Percentiles rank a stretch among this genome's conserved stretches.
These are phyloP conservation scores for Sungouiozyma intestinalis DNA, from an alignment of 805 yeast genomes.

Conservation along the genomic window DNA sequence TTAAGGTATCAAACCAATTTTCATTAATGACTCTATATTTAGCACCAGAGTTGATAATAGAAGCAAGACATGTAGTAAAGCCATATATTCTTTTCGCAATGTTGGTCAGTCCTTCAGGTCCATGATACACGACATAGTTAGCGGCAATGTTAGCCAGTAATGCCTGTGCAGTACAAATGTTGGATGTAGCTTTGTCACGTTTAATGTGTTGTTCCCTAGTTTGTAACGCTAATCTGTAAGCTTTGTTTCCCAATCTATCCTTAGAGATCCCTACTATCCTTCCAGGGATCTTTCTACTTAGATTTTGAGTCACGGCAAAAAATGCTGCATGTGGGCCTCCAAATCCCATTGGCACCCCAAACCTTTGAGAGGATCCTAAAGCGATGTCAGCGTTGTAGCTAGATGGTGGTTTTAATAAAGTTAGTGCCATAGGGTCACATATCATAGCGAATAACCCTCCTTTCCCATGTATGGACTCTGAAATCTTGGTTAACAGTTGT, in stretches of 20 bases:
- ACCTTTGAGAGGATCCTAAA: conserved; percentile 86
- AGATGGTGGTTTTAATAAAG: conserved; percentile 75
- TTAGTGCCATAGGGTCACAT: conserved; percentile 84
- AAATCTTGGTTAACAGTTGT: conserved; percentile 41
- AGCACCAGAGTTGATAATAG: conserved; percentile 28
- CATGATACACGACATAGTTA: conserved; percentile 93
- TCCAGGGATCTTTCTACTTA: conserved; percentile 92
- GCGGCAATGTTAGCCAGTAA: conserved; percentile 91
- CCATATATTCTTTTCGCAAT: conserved; percentile 75
- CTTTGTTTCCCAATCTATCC: conserved; percentile 84
- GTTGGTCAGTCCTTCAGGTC: conserved; percentile 70
- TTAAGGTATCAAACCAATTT: conserved; percentile 81
- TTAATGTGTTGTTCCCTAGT: conserved; percentile 98
- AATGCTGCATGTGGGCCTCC: conserved; percentile 99
- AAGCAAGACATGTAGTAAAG: conserved; percentile 62
- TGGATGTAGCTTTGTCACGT: conserved; percentile 95
- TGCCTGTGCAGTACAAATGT: conserved; percentile 97
- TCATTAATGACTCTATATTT: conserved; percentile 35
- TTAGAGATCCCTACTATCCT: conserved; percentile 88
- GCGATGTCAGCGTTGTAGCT: conserved; percentile 87
- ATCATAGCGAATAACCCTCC: conserved; percentile 79
- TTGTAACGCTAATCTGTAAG: conserved; percentile 86
- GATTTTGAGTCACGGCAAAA: conserved; percentile 72
- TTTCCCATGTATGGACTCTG: conserved; percentile 54
- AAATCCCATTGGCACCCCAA: conserved; percentile 95